These are phyloP conservation scores for Fusarium sp. DNA, from an alignment of 2,329 filamentous ascomycete genomes.

Conservation along the genomic window DNA sequence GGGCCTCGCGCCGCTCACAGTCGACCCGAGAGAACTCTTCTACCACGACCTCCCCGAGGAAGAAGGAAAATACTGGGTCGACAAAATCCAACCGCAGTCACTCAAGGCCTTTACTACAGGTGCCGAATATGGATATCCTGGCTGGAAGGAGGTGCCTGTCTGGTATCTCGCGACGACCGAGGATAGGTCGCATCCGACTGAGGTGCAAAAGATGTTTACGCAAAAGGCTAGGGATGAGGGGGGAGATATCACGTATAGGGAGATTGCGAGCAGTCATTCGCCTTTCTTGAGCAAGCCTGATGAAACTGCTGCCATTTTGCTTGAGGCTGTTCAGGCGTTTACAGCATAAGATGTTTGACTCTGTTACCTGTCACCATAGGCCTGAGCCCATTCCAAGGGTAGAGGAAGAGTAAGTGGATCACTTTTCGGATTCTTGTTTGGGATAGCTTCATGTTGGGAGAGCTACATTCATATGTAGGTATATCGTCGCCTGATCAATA, in stretches of 20 bases:
- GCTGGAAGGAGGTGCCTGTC: constrained; percentile 60
- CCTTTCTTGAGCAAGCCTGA: constrained; percentile 61
- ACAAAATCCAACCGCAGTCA: constrained; percentile 54
- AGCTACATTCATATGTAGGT: too few species aligned
- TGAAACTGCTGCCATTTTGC: constrained; percentile 53
- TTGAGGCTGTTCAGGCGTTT: constrained; percentile 40
- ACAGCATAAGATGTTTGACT: not conserved
- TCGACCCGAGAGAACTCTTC: constrained; percentile 55
- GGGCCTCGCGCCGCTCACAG: constrained; percentile 55
- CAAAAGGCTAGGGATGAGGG: constrained; percentile 54
- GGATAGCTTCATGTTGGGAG: not conserved
- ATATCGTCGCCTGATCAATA: too few species aligned
- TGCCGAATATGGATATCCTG: constrained; percentile 56
- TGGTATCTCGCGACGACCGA: constrained; percentile 60
- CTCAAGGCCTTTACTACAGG: constrained; percentile 60
- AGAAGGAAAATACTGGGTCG: constrained; percentile 57
- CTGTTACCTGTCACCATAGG: not conserved
- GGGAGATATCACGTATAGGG: constrained; percentile 50
- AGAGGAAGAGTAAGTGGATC: not conserved
- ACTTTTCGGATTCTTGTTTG: not conserved
- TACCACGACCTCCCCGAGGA: constrained; percentile 62
- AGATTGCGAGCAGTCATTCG: constrained; percentile 61
- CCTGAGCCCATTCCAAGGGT: too few species aligned
- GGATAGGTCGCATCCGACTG: constrained; percentile 55
- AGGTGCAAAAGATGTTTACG: constrained; percentile 53